These are phyloP conservation scores for Orbilia ellipsospora DNA, from an alignment of 2,329 filamentous ascomycete species.

Conservation along the genomic window DNA sequence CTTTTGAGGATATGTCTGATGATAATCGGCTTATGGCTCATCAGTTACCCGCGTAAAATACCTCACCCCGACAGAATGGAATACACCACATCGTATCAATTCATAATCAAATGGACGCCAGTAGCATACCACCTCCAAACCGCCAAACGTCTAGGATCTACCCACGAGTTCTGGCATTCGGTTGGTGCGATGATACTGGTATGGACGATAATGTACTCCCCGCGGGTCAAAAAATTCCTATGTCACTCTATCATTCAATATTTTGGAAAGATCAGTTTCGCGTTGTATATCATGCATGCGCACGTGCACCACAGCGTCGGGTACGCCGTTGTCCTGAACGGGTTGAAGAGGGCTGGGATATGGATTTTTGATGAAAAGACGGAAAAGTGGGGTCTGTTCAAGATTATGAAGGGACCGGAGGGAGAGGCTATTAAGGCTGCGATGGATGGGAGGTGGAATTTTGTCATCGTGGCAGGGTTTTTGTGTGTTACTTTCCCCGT, in stretches of 20 bases:
- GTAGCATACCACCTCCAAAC: conserved; percentile 9
- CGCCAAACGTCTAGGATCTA: conserved; percentile 10
- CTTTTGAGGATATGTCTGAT: no score
- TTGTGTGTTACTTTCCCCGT: conserved; percentile 20
- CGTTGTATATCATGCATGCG: conserved; percentile 35
- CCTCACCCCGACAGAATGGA: conserved; percentile 58
- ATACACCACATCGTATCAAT: conserved; percentile 45
- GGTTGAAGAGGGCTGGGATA: neutral
- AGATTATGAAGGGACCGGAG: no score
- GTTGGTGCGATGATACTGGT: conserved; percentile 23
- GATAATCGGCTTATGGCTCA: conserved; percentile 68
- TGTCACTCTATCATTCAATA: conserved; percentile 31
- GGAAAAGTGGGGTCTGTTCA: neutral
- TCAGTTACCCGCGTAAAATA: conserved; percentile 64
- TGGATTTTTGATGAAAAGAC: neutral
- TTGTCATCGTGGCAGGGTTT: conserved; percentile 55
- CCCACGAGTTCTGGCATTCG: conserved; percentile 36
- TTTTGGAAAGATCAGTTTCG: conserved; percentile 39
- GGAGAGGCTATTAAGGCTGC: no score
- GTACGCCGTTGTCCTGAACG: conserved; percentile 6
- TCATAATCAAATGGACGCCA: conserved; percentile 14
- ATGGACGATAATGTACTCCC: conserved; percentile 33
- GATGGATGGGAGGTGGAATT: no score
- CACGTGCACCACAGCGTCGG: conserved; percentile 29
- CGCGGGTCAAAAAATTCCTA: conserved; percentile 16